These are phyloP conservation scores for Lipomyces spencermartinsiae DNA, from an alignment of 805 yeast species.

Conservation along the genomic window DNA sequence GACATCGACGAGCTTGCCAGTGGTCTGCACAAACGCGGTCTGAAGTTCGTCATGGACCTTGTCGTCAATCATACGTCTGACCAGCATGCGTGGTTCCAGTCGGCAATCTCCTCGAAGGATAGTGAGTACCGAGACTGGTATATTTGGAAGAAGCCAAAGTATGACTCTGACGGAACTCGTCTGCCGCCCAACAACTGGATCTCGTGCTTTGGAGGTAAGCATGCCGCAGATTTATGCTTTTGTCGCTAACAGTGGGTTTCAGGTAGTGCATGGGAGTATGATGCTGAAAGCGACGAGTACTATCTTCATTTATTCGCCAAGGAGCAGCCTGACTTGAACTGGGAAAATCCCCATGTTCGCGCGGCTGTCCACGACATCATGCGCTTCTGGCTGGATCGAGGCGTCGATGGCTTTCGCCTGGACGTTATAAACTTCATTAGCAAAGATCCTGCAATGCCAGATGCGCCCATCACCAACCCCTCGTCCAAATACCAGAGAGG, in stretches of 20 bases:
- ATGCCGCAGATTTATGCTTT: neutral
- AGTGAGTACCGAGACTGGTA: constrained; percentile 69
- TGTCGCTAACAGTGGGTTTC: neutral
- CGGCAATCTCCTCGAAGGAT: constrained; percentile 56
- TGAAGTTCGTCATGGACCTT: constrained; percentile 61
- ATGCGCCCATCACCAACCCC: constrained; percentile 55
- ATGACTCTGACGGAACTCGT: constrained; percentile 54
- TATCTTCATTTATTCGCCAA: constrained; percentile 61
- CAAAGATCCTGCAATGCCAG: constrained; percentile 54
- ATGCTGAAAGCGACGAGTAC: constrained; percentile 60
- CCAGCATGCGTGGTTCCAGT: constrained; percentile 64
- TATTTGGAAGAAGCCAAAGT: constrained; percentile 60
- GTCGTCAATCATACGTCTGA: constrained; percentile 66
- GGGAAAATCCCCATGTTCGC: constrained; percentile 58
- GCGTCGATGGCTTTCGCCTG: constrained; percentile 66
- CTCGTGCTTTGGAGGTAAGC: constrained; percentile 49
- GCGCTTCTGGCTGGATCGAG: constrained; percentile 61
- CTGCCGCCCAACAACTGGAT: constrained; percentile 66
- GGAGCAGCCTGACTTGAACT: constrained; percentile 67
- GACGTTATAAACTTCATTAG: constrained; percentile 63
- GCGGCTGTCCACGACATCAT: constrained; percentile 56
- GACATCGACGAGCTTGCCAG: constrained; percentile 58
- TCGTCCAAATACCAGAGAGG: constrained; percentile 54
- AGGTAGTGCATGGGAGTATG: constrained; percentile 61
- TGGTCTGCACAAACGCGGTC: constrained; percentile 57